These are phyloP conservation scores for Malassezia nana DNA, from an alignment of 1,284 basidiomycete species.

Conservation along the genomic window DNA sequence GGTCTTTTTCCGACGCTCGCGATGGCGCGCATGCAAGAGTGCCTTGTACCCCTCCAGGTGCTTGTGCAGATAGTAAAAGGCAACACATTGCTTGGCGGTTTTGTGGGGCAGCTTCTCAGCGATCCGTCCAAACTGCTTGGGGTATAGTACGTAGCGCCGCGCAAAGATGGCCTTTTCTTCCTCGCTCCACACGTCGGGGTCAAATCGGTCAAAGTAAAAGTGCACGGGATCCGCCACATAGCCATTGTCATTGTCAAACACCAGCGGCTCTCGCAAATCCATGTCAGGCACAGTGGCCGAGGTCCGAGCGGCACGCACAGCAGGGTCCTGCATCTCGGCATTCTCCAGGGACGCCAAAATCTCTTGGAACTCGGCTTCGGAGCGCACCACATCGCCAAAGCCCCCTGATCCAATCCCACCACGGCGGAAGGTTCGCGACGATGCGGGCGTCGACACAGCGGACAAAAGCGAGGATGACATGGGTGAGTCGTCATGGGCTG, in stretches of 20 bases:
- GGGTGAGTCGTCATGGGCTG: conserved; percentile 20
- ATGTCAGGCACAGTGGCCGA: conserved; percentile 87
- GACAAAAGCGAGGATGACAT: neutral
- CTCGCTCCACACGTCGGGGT: conserved; percentile 61
- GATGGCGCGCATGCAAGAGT: conserved; percentile 35
- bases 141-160: conserved; percentile 69
- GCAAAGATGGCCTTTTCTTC: conserved; percentile 72
- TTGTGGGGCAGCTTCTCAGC: conserved; percentile 73
- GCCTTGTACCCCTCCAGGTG: conserved; percentile 52
- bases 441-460: conserved; percentile 1
- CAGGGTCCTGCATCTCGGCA: conserved; percentile 83
- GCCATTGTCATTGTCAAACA: conserved; percentile 76
- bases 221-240: conserved; percentile 65
- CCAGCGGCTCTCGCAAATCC: conserved; percentile 57
- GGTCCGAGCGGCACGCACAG: conserved; percentile 71
- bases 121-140: conserved; percentile 86
- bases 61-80: conserved; percentile 91
- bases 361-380: conserved; percentile 93
- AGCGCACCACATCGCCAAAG: conserved; percentile 79
- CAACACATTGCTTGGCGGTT: conserved; percentile 75
- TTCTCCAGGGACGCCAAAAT: conserved; percentile 85
- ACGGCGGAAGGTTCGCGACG: conserved; percentile 9
- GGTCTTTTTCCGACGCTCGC: conserved; percentile 42
- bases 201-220: conserved; percentile 52
- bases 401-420: conserved; percentile 25